Base-by-base conservation (phyloP, 1,284 basidiomycete genomes). In the Rhodotorula sp. region DNA sequence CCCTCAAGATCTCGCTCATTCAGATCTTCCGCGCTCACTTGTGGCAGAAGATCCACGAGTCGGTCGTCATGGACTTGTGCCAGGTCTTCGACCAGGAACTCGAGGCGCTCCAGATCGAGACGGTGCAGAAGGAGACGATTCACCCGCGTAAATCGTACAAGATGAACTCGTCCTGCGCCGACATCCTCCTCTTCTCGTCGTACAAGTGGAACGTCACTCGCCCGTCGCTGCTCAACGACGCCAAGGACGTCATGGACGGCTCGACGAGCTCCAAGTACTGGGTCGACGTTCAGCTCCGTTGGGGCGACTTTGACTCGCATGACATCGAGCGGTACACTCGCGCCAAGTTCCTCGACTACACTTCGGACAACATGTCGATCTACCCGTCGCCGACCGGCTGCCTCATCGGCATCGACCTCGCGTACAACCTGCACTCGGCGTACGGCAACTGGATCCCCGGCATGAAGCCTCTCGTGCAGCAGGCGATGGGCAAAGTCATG, bases 371-470 rank as follows among this genome's bases (percentile, higher is more conserved):
- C 65, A 79, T 79, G 78, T 74, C 68, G 62, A 77, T 77, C 66
- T 77, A 77, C 71, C 76, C 76, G 46, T 76, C 77, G 63, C 74
- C 76, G 58, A 99, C 96, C 52, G 97, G 97, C 85, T 90, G 97
- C 67, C 91, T 99, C 87, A 94, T 99, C 75, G 96, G 93, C 80
- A 93, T 99, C 88, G 94, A 99, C 81, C 83, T 99, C 71, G 95
- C 96, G 0, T 99, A 99, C 85, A 99, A 97, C 84, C 82, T 98
- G 73, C 97, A 97, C 90, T 95, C 93, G n/a, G 96, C 93, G 1
- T 99, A 97, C 80, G 97, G 96, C 72, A 96, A 97, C 81, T 99
- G 94, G 93, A 97, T 98, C 90, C 96, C 97, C 23, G 96, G 96
- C 66, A 88, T 96, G 87, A 99, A 99, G 84, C 93, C 96, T 6